phyloP scores from a whole-genome alignment of 371 early-diverging fungal genomes.

The Umbelopsis sp. region DNA sequence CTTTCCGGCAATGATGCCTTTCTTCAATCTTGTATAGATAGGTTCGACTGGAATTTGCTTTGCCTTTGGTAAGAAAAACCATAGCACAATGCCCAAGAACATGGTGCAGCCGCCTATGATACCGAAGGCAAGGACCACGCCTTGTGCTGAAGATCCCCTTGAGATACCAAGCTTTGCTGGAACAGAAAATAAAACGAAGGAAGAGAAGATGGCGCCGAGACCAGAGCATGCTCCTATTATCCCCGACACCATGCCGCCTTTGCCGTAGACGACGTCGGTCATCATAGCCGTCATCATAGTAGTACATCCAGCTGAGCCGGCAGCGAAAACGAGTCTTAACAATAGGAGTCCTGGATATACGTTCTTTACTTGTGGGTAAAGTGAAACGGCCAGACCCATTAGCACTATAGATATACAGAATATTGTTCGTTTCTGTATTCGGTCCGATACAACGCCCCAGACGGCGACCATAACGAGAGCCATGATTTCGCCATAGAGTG shows the following conservation, averaged over 20 bases:
- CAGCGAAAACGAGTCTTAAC: conserved; percentile 54
- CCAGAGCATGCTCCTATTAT: conserved; percentile 58
- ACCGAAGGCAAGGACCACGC: conserved; percentile 32
- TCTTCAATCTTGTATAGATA: conserved; percentile 24
- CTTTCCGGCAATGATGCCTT: conserved; percentile 54
- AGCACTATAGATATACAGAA: conserved; percentile 32
- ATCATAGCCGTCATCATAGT: conserved; percentile 72
- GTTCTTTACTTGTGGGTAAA: conserved; percentile 51
- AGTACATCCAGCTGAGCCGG: conserved; percentile 72
- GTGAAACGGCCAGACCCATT: conserved; percentile 54
- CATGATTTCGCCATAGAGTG: conserved; percentile 68
- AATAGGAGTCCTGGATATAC: conserved; percentile 61
- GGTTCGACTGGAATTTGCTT: conserved; percentile 2
- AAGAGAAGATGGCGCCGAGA: conserved; percentile 54
- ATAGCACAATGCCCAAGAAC: conserved; percentile 35
- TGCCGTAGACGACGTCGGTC: conserved; percentile 53
- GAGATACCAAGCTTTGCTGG: conserved; percentile 38
- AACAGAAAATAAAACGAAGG: conserved; percentile 45
- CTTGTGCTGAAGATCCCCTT: conserved; percentile 27
- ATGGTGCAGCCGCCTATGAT: conserved; percentile 49
- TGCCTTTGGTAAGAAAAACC: conserved; percentile 44
- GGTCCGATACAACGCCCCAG: conserved; percentile 35
- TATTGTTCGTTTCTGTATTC: conserved; percentile 26
- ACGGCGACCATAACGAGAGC: conserved; percentile 39
- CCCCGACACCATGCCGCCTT: conserved; percentile 55